phyloP scores from a whole-genome alignment of 139 green algal genomes.

The Asterochloris sp. region DNA sequence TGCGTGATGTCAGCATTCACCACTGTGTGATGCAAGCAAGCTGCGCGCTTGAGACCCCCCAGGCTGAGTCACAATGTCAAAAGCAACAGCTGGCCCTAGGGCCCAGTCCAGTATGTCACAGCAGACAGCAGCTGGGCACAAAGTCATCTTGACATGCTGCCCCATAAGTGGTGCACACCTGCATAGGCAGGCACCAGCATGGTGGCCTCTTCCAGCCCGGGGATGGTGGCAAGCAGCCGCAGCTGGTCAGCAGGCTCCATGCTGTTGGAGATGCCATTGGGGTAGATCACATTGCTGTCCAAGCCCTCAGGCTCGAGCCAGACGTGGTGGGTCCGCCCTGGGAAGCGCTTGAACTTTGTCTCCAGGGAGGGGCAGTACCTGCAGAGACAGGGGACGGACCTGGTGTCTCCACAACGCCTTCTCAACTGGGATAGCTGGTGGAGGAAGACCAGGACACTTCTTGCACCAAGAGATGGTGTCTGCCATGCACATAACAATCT shows the following conservation, averaged over 20 bases:
- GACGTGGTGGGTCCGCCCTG: conserved; percentile 50
- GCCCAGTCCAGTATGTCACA: too few species aligned
- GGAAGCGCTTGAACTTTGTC: conserved; percentile 55
- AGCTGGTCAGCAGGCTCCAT: conserved; percentile 50
- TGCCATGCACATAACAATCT: too few species aligned
- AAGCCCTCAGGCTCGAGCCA: conserved; percentile 65
- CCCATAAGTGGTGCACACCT: neutral
- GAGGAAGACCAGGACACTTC: neutral
- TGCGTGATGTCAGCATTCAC: neutral
- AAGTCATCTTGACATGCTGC: too few species aligned
- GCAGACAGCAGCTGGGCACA: too few species aligned
- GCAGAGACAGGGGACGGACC: neutral
- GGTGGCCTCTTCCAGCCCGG: conserved; percentile 14
- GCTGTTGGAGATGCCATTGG: conserved; percentile 51
- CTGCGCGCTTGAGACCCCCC: too few species aligned
- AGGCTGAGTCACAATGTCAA: too few species aligned
- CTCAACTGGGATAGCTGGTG: neutral
- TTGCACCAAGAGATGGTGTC: too few species aligned
- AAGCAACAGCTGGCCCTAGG: too few species aligned
- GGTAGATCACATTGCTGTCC: conserved; percentile 50
- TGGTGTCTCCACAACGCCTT: neutral
- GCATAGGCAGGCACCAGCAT: conserved; percentile 17
- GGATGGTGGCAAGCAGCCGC: conserved; percentile 42
- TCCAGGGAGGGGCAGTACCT: conserved; percentile 58
- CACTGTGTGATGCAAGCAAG: too few species aligned